Evolutionary conservation across 306 rosid genomes (phyloP).

Genomic region (Pueraria montana): DNA sequence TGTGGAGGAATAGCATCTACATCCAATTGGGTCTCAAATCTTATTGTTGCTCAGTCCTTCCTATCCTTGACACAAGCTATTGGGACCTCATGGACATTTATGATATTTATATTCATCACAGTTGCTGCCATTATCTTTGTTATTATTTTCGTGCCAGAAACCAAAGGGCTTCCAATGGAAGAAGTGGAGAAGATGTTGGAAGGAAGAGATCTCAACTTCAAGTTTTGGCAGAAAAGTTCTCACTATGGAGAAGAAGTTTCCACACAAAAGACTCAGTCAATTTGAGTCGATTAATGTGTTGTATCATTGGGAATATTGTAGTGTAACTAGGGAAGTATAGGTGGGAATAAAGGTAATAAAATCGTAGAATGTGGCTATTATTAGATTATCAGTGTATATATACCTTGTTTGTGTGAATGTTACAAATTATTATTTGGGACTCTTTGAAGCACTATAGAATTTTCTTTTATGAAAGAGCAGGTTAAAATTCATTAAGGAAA

Average conservation of each 20-base stretch:
- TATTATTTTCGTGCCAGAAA: slow-evolving; percentile 65
- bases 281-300: neutral
- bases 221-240: slow-evolving; percentile 63
- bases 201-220: slow-evolving; percentile 52
- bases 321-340: neutral
- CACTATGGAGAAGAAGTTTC: neutral
- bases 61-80: slow-evolving; percentile 61
- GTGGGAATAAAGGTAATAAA: neutral
- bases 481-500: neutral
- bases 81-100: slow-evolving; percentile 69
- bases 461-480: neutral
- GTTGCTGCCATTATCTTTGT: slow-evolving; percentile 59
- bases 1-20: slow-evolving; percentile 81
- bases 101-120: slow-evolving; percentile 60
- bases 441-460: neutral
- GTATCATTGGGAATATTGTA: neutral
- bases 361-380: neutral
- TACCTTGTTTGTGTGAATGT: neutral
- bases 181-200: slow-evolving; percentile 74
- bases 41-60: slow-evolving; percentile 72
- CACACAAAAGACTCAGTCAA: slow-evolving; percentile 12
- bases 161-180: slow-evolving; percentile 74
- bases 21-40: slow-evolving; percentile 66
- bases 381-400: neutral
- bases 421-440: neutral